Evolutionary conservation across 2,329 filamentous ascomycete genomes (phyloP).

Genomic region (Aspergillus brunneoviolaceus): DNA sequence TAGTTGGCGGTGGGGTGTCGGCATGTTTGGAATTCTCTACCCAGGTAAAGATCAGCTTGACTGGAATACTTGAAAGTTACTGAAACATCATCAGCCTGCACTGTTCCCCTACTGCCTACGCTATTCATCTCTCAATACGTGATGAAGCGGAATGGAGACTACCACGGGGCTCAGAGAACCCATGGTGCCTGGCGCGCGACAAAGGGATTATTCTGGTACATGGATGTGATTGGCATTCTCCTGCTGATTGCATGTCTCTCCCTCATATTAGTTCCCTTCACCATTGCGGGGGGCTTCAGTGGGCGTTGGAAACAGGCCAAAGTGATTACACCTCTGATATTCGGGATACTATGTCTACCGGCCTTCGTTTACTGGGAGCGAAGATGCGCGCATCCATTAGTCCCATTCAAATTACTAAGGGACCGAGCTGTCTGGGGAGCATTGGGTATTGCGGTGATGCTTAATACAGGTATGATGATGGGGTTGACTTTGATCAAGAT

Average conservation of each 20-base stretch:
- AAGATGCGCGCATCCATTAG: constrained; percentile 52
- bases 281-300: constrained; percentile 52
- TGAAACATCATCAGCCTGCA: constrained; percentile 37
- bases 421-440: constrained; percentile 66
- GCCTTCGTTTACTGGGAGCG: constrained; percentile 57
- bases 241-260: constrained; percentile 54
- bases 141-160: constrained; percentile 52
- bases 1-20: constrained; percentile 63
- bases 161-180: constrained; percentile 35
- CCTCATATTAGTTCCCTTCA: constrained; percentile 58
- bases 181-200: constrained; percentile 43
- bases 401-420: constrained; percentile 62
- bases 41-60: constrained; percentile 34
- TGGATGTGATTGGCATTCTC: constrained; percentile 56
- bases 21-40: constrained; percentile 65
- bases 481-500: constrained; percentile 16
- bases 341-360: constrained; percentile 53
- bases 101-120: constrained; percentile 55
- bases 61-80: too few species aligned
- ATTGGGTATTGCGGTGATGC: constrained; percentile 53
- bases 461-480: constrained; percentile 29
- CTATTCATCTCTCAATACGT: constrained; percentile 53
- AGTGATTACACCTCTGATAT: constrained; percentile 52
- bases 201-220: constrained; percentile 55
- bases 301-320: constrained; percentile 53